Conservation (phyloP, 306 rosid genomes). For the Vachellia collinsii region DNA sequence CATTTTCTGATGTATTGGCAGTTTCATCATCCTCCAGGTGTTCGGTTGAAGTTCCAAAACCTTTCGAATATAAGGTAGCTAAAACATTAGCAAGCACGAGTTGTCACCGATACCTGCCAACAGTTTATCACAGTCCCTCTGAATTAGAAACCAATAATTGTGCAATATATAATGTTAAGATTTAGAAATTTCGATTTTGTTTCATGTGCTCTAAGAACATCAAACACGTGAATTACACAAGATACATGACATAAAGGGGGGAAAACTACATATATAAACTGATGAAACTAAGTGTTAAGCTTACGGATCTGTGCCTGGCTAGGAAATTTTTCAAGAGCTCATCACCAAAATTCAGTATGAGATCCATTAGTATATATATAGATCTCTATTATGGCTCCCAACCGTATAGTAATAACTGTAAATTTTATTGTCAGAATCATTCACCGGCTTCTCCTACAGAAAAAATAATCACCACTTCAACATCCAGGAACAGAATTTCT, state of each 20-base stretch:
- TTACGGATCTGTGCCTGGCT: slow-evolving; percentile 73
- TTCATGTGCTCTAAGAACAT: not conserved
- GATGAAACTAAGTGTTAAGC: slow-evolving; percentile 31
- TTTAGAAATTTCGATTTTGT: not conserved
- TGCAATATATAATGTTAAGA: not conserved
- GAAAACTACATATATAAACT: not conserved
- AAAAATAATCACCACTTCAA: slow-evolving; percentile 32
- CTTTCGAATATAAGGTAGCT: slow-evolving; percentile 66
- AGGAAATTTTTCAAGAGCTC: slow-evolving; percentile 68
- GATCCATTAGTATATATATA: slow-evolving; percentile 45
- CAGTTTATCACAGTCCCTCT: slow-evolving; percentile 1
- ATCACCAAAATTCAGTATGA: slow-evolving; percentile 60
- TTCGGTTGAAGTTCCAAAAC: slow-evolving; percentile 67
- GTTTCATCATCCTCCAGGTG: slow-evolving; percentile 57
- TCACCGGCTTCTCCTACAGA: slow-evolving; percentile 64
- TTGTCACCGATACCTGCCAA: slow-evolving; percentile 74
- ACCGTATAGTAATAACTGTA: slow-evolving; percentile 30
- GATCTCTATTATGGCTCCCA: slow-evolving; percentile 55
- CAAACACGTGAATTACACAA: not conserved
- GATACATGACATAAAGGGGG: not conserved
- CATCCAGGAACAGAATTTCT: slow-evolving; percentile 21
- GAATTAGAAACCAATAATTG: not conserved
- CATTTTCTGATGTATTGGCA: slow-evolving; percentile 56
- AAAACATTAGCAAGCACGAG: slow-evolving; percentile 69
- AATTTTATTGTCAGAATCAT: slow-evolving; percentile 40